Base-by-base conservation (phyloP, 257 asterid species). In the Solanum ossicruentum region DNA sequence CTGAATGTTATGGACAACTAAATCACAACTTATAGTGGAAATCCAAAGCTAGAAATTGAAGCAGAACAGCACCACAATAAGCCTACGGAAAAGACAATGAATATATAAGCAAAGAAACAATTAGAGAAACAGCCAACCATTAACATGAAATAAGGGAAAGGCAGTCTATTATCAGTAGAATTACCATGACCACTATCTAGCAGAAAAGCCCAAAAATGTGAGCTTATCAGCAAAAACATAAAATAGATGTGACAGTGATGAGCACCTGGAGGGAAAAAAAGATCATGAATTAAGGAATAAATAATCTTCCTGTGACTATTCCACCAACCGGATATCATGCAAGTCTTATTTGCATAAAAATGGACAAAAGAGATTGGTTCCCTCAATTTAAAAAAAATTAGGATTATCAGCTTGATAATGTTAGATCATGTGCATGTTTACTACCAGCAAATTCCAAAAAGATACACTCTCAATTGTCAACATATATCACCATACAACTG, bases 1-100 rank as follows among this genome's bases (percentile, higher is more conserved):
- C 99, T 96, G 93, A 84, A 88, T 85, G 82, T 61, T 81, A 66
- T 81, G 84, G 84, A 85, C 87, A 89, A 85, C 83, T 89, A 85
- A 88, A 86, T 86, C 85, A 65, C 60, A 83, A 47, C 39, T 61
- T 26, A 52, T 52, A 52, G 65, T 28, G 43, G 60, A 51, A 77
- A 77, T 23, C 12, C 18, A 23, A 51, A 23, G 82, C 61, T 23
- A 17, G 61, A 77, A 51, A 51, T 15, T 23, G 82, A 77, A 51
- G 82, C 43, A 75, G 60, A 49, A 77, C 82, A 49, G 26, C 61
- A 77, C 23, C 82, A 28, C 21, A 51, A 77, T 51, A 77, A 77
- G 51, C 63, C 45, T 77, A 49, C 6, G 45, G 56, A 49, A 75
- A 69, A 20, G 16, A 51, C 61, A 77, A 51, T 51, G 61, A 77